Percentiles rank a stretch among this genome's conserved stretches.
Evolutionary conservation across 1,284 basidiomycete genomes (phyloP).

Genomic region (Leccinum laetum): DNA sequence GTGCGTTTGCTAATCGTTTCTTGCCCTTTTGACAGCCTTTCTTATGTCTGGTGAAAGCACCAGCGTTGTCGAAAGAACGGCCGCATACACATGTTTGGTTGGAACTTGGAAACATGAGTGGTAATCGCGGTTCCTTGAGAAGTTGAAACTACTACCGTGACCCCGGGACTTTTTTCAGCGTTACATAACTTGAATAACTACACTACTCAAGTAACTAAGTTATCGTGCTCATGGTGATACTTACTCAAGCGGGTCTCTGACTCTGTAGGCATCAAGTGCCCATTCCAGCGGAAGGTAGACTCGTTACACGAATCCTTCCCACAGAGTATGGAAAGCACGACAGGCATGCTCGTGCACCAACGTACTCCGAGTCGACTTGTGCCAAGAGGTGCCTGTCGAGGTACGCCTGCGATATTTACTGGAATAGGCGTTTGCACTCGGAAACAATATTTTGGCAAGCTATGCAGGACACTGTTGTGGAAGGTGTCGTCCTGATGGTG

Average conservation of each 20-base stretch:
- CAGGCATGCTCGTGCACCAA: conserved; percentile 38
- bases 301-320: not conserved
- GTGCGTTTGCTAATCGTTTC: not conserved
- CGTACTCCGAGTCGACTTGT: conserved; percentile 36
- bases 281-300: conserved; percentile 50
- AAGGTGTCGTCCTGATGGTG: not conserved
- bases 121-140: no score
- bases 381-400: conserved; percentile 45
- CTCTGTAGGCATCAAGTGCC: conserved; percentile 29
- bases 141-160: no score
- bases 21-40: not conserved
- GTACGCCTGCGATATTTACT: conserved; percentile 58
- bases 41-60: not conserved
- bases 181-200: no score
- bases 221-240: conserved; percentile 51
- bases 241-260: conserved; percentile 51
- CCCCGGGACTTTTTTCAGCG: no score
- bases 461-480: conserved; percentile 29
- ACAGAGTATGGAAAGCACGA: not conserved
- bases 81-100: not conserved
- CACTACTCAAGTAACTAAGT: conserved; percentile 16
- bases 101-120: not conserved
- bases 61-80: not conserved
- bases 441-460: conserved; percentile 66
- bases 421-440: conserved; percentile 62